Conservation (phyloP, 208 protist genomes). For the Trypanosoma theileri region DNA sequence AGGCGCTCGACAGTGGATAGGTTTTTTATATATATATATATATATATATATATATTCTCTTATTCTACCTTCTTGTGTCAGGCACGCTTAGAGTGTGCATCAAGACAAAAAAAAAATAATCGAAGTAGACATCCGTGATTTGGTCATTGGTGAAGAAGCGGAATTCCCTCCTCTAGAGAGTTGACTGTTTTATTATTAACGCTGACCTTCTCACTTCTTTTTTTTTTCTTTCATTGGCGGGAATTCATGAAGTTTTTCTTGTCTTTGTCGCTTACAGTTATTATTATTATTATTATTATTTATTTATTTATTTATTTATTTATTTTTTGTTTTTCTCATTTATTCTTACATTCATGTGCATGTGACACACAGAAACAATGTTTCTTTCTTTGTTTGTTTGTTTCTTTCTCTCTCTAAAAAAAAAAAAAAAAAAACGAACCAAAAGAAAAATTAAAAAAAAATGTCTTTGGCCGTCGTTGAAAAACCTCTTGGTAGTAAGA, state of each 20-base stretch:
- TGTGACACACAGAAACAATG: not conserved
- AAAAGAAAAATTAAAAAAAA: not conserved
- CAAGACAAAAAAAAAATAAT: too few species aligned
- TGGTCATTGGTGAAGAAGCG: too few species aligned
- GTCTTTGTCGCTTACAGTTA: not conserved
- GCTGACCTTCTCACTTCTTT: too few species aligned
- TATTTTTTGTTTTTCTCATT: not conserved
- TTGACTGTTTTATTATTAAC: too few species aligned
- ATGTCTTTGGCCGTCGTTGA: slow-evolving; percentile 49
- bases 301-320: not conserved
- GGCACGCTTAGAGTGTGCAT: too few species aligned
- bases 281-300: not conserved
- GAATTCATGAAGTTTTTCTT: slow-evolving; percentile 4
- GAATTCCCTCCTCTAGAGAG: too few species aligned
- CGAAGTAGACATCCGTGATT: too few species aligned
- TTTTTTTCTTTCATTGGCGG: not conserved
- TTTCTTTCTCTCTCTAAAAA: slow-evolving; percentile 15
- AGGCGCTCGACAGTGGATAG: not conserved
- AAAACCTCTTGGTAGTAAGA: not conserved
- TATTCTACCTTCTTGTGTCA: too few species aligned
- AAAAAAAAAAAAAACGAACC: not conserved
- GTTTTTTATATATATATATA: slow-evolving; percentile 11
- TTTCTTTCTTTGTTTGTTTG: slow-evolving; percentile 8
- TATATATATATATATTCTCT: not conserved
- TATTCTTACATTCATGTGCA: not conserved